Base-by-base conservation (phyloP, 1,284 basidiomycete genomes). In the Cryptococcus sp. region DNA sequence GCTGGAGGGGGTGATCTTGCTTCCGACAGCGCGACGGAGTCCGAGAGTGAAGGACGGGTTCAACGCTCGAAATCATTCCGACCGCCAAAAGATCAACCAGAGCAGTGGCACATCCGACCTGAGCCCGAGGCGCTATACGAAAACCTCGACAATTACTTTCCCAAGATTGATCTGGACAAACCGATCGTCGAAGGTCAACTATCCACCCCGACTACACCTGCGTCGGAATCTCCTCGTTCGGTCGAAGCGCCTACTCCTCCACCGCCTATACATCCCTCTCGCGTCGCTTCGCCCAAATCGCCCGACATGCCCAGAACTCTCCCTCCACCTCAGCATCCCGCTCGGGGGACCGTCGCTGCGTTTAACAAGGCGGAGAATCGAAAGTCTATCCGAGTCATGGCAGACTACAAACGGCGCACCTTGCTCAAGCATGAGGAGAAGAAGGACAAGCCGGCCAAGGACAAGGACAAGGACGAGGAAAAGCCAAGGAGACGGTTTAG, bases 111-210 rank as follows among this genome's bases (percentile, higher is more conserved):
- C 41, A 82, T 86, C 56, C 86, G 95, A 65, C 95, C 95, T 12
- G 83, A 86, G 26, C 84, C 93, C 0, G 95, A 98, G 68, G 87
- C 89, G 62, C 85, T 99, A 47, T 92, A 93, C 69, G 87, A 97
- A 49, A 84, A 87, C 48, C 79, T 98, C 6, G 89, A 97, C 62
- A 84, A 87, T 57, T 97, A 90, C 77, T 99, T 99, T 79, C 93
- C 93, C 0, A 84, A 87, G 59, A 89, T 97, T 68, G 93, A 98
- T 66, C 80, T 98, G 43, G 95, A 98, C 74, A 87, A 89, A 66
- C 94, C 94, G 1, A 84, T 98, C 51, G 86, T 97, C 49, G 93
- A 97, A 57, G 72, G 84, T 5, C 79, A 79, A 11, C 83, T 86
- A 1, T 68, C 62, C 0, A 87, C 85, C 0, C 76, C 80, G 26